Percentiles rank a stretch among this genome's conserved stretches.
Evolutionary conservation across 805 yeast species (phyloP).

Genomic region (Wickerhamomyces hampshirensis): DNA sequence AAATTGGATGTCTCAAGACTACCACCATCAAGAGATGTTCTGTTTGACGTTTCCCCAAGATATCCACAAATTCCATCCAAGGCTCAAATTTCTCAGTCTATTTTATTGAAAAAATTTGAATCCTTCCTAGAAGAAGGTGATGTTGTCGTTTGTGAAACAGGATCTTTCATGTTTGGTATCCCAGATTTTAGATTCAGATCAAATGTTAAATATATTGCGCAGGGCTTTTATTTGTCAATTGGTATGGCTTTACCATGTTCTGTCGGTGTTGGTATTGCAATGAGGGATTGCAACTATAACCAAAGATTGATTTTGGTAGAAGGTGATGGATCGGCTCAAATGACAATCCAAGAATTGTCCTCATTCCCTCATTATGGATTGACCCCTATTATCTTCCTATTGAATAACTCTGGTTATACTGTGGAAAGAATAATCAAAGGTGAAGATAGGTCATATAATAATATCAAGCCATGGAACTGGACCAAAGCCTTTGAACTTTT

Average conservation of each 20-base stretch:
- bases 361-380: slow-evolving; percentile 55
- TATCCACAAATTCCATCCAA: slow-evolving; percentile 21
- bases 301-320: slow-evolving; percentile 68
- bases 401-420: slow-evolving; percentile 87
- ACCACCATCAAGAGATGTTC: slow-evolving; percentile 12
- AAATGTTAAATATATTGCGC: slow-evolving; percentile 50
- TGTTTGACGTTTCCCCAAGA: slow-evolving; percentile 17
- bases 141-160: slow-evolving; percentile 74
- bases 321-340: slow-evolving; percentile 94
- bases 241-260: slow-evolving; percentile 88
- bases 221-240: slow-evolving; percentile 77
- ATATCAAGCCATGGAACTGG: slow-evolving; percentile 87
- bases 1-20: slow-evolving; percentile 30
- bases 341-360: slow-evolving; percentile 85
- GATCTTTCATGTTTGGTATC: slow-evolving; percentile 75
- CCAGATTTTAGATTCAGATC: slow-evolving; percentile 62
- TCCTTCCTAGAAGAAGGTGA: slow-evolving; percentile 55
- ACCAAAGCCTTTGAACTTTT: slow-evolving; percentile 58
- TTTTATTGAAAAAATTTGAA: slow-evolving; percentile 37
- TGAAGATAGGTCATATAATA: slow-evolving; percentile 71
- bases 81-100: slow-evolving; percentile 42
- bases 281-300: slow-evolving; percentile 43
- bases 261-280: slow-evolving; percentile 75
- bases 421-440: slow-evolving; percentile 87
- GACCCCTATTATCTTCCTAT: slow-evolving; percentile 63